Percentiles rank a stretch among this genome's conserved stretches.
Conservation (phyloP, 306 rosid species). For the Vigna radiata region DNA sequence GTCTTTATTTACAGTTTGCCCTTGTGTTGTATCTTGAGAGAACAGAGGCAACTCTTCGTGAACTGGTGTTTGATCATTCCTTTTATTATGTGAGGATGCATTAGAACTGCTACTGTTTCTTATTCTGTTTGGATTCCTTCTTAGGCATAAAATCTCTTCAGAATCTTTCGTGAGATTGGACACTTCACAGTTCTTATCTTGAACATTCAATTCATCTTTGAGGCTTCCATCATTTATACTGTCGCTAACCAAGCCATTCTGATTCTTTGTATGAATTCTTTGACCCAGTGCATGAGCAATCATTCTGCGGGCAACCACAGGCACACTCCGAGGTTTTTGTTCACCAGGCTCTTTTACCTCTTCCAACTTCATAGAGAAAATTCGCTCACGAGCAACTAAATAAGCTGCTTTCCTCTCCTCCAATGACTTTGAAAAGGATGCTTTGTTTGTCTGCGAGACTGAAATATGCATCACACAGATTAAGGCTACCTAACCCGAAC, state of each 20-base stretch:
- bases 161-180: conserved; percentile 41
- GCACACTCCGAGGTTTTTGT: conserved; percentile 75
- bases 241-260: conserved; percentile 44
- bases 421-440: conserved; percentile 65
- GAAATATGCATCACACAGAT: conserved; percentile 39
- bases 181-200: conserved; percentile 45
- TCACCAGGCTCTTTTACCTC: conserved; percentile 60
- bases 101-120: conserved; percentile 44
- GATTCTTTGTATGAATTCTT: conserved; percentile 62
- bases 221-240: conserved; percentile 46
- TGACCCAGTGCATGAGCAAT: conserved; percentile 96
- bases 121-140: conserved; percentile 43
- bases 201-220: conserved; percentile 46
- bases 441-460: conserved; percentile 52
- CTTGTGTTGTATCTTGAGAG: conserved; percentile 55
- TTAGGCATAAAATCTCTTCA: conserved; percentile 45
- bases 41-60: conserved; percentile 44
- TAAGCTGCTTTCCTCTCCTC: conserved; percentile 91
- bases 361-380: conserved; percentile 68
- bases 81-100: conserved; percentile 45
- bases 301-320: conserved; percentile 96
- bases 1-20: conserved; percentile 55
- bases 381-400: conserved; percentile 88
- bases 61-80: conserved; percentile 50
- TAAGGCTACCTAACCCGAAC: conserved; percentile 32